A percentile compares a stretch with the other conserved stretches of the same genome.
Evolutionary conservation across 768 basidiomycete species (phyloP).

Genomic region (Lentinula sp.): DNA sequence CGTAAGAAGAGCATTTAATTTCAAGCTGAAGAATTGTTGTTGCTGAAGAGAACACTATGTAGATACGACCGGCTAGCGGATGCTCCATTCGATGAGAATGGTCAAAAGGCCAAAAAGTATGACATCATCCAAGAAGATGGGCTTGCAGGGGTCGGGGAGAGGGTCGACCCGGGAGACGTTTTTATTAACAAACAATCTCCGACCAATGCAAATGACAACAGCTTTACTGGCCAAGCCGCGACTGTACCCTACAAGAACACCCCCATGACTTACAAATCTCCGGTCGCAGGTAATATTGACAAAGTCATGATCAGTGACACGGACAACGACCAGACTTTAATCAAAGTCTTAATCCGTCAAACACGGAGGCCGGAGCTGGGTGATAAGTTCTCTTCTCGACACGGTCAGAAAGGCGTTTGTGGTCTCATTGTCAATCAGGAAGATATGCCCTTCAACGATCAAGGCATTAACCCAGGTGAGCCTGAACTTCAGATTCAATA

Average conservation of each 20-base stretch:
- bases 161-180: constrained; percentile 87
- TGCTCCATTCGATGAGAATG: constrained; percentile 81
- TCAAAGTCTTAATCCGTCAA: constrained; percentile 97
- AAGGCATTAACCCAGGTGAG: constrained; percentile 87
- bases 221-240: constrained; percentile 77
- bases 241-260: constrained; percentile 87
- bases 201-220: constrained; percentile 88
- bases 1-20: constrained; percentile 48
- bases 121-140: constrained; percentile 91
- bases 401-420: constrained; percentile 99
- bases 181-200: constrained; percentile 98
- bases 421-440: constrained; percentile 98
- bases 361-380: constrained; percentile 95
- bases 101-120: constrained; percentile 75
- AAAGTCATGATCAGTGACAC: constrained; percentile 97
- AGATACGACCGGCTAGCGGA: constrained; percentile 91
- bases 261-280: constrained; percentile 90
- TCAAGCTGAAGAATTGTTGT: constrained; percentile 1
- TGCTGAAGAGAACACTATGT: not conserved
- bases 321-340: constrained; percentile 91
- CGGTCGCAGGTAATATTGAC: constrained; percentile 91
- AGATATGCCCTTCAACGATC: constrained; percentile 99
- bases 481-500: not conserved
- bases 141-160: constrained; percentile 90
- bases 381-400: constrained; percentile 97